These are phyloP conservation scores for Arthonia radiata DNA, from an alignment of 495 filamentous ascomycete species.

Conservation along the genomic window DNA sequence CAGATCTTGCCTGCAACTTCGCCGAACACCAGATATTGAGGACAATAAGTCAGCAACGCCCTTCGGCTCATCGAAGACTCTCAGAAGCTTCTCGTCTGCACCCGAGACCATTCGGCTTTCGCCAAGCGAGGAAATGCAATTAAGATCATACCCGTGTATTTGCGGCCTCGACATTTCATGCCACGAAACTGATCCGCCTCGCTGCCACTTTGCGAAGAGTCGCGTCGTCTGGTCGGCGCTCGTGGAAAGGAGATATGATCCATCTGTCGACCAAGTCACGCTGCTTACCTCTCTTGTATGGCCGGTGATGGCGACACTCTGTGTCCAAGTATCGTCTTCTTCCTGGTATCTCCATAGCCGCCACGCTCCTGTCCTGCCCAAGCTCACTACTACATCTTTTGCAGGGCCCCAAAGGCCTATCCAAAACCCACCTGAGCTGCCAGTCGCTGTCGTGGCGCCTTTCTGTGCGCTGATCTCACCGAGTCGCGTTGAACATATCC, in stretches of 20 bases:
- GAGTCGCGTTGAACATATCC: conserved; percentile 60
- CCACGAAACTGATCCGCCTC: conserved; percentile 35
- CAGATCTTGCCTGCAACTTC: conserved; percentile 27
- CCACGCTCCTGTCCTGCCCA: conserved; percentile 87
- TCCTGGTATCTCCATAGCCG: conserved; percentile 42
- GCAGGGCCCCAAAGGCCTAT: conserved; percentile 77
- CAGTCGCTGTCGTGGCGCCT: conserved; percentile 83
- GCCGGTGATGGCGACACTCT: conserved; percentile 53
- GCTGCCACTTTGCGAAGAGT: conserved; percentile 64
- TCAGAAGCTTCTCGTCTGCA: conserved; percentile 91
- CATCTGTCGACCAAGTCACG: conserved; percentile 60
- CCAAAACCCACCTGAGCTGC: conserved; percentile 90
- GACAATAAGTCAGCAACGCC: conserved; percentile 51
- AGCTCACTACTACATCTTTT: conserved; percentile 44
- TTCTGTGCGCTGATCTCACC: conserved; percentile 87
- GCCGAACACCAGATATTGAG: too few species aligned
- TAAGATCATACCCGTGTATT: conserved; percentile 95
- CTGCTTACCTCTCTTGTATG: conserved; percentile 60
- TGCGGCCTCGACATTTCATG: conserved; percentile 91
- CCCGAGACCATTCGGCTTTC: conserved; percentile 62
- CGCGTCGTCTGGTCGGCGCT: conserved; percentile 88
- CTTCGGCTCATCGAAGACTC: conserved; percentile 80
- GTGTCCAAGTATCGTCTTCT: conserved; percentile 41
- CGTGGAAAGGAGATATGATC: conserved; percentile 69
- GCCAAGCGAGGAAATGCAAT: conserved; percentile 61